Base-by-base conservation (phyloP, 225 moss, liverwort and hornwort genomes). In the Marchantia polymorpha region DNA sequence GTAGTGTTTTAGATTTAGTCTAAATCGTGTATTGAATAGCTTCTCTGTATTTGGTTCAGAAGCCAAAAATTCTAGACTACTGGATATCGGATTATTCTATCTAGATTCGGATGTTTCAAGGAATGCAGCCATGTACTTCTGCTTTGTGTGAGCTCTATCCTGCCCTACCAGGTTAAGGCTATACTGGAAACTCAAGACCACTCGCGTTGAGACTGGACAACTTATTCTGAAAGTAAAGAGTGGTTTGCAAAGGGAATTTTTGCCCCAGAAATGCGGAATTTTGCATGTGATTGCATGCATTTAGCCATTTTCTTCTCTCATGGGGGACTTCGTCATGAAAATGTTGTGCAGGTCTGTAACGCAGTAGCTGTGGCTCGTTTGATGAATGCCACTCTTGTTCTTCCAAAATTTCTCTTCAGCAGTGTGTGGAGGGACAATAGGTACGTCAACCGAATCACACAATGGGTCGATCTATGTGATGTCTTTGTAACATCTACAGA, bases 401-500 rank as follows among this genome's bases (percentile, higher is more conserved):
- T 99, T 50, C 97, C 95, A 12, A 79, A 74, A 23, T 95, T 99
- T 86, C 86, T 92, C 76, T 89, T 92, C 86, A 99, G 87, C 89
- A 93, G 86, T 84, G 93, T 99, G 16, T 99, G 97, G 97, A 94
- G 82, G 81, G 97, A 99, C 82, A 60, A 77, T 72, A 96, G 96
- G 96, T 95, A 82, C 52, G 22, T 60, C 52, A 73, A 48, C 7
- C 39, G 5, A 39, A 39, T 39, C 5, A 39, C 39, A 39, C 39
- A 39, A 39, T 2, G 39, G 39, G 39, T 39, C 39, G 39, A 39
- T 39, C 39, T 2, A 39, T 39, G 39, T 39, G 5, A 39, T 2
- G 39, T 39, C 39, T 39, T 39, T 39, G 39, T 2, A 39, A 5
- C 5, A 39, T 39, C 5, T 39, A 2, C 39, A 39, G 39, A 39